Conservation (phyloP, 257 asterid genomes). For the Leonotis leonurus region DNA sequence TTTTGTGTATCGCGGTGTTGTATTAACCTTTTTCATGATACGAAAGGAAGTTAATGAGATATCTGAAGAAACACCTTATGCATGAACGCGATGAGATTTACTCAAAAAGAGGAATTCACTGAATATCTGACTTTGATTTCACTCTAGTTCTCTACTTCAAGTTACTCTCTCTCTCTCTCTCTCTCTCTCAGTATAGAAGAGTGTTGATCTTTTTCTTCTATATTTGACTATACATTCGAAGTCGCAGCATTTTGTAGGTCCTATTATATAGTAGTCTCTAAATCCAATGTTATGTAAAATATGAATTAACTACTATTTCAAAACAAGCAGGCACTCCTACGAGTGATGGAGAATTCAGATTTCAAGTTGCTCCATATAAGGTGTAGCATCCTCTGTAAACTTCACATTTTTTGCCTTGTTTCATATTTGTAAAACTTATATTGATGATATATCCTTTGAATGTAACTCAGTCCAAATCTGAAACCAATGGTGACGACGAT, state of each 20-base stretch:
- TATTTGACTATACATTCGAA: neutral
- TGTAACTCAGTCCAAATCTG: conserved; percentile 30
- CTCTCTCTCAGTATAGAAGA: neutral
- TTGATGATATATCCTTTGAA: conserved; percentile 4
- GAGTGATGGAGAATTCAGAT: conserved; percentile 29
- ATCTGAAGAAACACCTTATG: neutral
- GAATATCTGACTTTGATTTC: neutral
- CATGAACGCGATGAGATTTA: neutral
- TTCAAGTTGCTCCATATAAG: conserved; percentile 31
- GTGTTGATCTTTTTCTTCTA: neutral
- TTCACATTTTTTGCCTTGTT: neutral
- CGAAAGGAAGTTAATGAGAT: neutral
- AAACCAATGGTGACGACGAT: conserved; percentile 25
- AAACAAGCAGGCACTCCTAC: conserved; percentile 19
- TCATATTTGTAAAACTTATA: neutral
- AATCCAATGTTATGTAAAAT: neutral
- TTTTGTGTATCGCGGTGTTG: neutral
- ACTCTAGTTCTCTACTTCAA: neutral
- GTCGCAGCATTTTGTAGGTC: neutral
- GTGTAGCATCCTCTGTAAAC: conserved; percentile 20
- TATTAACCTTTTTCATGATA: neutral
- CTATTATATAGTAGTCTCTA: neutral
- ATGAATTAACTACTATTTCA: conserved; percentile 10
- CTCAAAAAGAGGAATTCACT: neutral
- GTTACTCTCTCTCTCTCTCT: neutral